A percentile compares a stretch with the other conserved stretches of the same genome.
Conservation (phyloP, 768 basidiomycete genomes). For the Mycena crocata region DNA sequence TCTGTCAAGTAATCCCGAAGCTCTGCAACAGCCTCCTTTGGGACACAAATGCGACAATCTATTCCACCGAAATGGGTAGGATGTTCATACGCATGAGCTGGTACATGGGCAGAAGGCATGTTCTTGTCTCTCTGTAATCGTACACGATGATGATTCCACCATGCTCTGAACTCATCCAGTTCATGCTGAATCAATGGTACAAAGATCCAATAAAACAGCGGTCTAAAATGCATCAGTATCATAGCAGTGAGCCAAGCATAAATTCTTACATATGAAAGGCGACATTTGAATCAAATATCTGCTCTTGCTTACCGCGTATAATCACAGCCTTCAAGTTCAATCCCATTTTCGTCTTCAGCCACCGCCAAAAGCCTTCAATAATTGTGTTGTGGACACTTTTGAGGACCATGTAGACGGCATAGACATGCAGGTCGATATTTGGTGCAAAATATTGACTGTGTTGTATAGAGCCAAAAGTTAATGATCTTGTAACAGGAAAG, state of each 20-base stretch:
- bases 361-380: constrained; percentile 44
- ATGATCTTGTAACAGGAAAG: background rate
- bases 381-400: constrained; percentile 44
- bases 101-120: constrained; percentile 32
- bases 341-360: background rate
- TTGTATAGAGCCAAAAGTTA: background rate
- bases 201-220: constrained; percentile 34
- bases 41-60: constrained; percentile 15
- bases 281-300: background rate
- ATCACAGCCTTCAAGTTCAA: background rate
- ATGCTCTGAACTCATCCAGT: constrained; percentile 28
- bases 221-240: background rate
- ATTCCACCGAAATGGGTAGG: constrained; percentile 5
- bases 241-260: background rate
- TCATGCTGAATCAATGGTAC: constrained; percentile 27
- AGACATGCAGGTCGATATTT: constrained; percentile 33
- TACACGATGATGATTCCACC: constrained; percentile 35
- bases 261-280: background rate
- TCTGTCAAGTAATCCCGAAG: constrained; percentile 10
- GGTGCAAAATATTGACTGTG: constrained; percentile 36
- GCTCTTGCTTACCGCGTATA: background rate
- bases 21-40: background rate
- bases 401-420: constrained; percentile 27
- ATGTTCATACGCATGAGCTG: background rate
- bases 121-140: constrained; percentile 23